Evolutionary conservation across 1,284 basidiomycete genomes (phyloP), one percentile per base, ranked within the genome.

Genomic region (Polyporus tsugae): DNA sequence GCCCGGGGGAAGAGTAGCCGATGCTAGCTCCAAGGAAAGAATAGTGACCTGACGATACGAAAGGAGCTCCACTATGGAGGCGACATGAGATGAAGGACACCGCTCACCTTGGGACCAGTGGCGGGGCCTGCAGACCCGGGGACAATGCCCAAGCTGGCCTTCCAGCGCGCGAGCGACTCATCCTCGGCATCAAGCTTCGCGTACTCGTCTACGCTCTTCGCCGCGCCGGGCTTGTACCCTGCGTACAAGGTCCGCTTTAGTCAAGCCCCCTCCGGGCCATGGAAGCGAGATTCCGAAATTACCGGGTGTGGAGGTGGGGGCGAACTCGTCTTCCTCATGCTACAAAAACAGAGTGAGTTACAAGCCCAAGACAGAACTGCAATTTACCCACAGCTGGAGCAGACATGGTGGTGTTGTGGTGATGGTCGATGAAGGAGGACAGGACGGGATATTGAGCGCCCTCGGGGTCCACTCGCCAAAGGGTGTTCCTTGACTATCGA

Each of bases 121-220:
- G 83, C 81, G 59, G 80, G 76, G 33, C 77, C 80, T 6, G 73
- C 62, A 33, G 81, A 61, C 19, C 86, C 89, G 29, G 91, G 85
- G 60, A 86, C 87, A 73, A 97, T 90, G 64, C 96, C 96, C 42
- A 97, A 86, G 70, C 91, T 95, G 33, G 93, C 94, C 79, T 97
- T 97, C 95, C 95, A 97, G 71, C 94, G 91, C 17, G 88, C 88
- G 77, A 94, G 83, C 79, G 92, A 94, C 80, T 96, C 94, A 79
- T 97, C 95, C 69, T 93, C 85, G 13, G 91, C 92, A 80, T 96
- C 95, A 64, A 96, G 87, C 58, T 90, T 81, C 17, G 88, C 89
- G 68, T 92, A 92, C 77, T 94, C 92, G 58, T 91, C 90, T 22
- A 89, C 81, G 58, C 83, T 83, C 82, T 92, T 94, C 25, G 83